These are phyloP conservation scores for Dactylellina leptospora DNA, from an alignment of 2,329 filamentous ascomycete species.

Conservation along the genomic window DNA sequence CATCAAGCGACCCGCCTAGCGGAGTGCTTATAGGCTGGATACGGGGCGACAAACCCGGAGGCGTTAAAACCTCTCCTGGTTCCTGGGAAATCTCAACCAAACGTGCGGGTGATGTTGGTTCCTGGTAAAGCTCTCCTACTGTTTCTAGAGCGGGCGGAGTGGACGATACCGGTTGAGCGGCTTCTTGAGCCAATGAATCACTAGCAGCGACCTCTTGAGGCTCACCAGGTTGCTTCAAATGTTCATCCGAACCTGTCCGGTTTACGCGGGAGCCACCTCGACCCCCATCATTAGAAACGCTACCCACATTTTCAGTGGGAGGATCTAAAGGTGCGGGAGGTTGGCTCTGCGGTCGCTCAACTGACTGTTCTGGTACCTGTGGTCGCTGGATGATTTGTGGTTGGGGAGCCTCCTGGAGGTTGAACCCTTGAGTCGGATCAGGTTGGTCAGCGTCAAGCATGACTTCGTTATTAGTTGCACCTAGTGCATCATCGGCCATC, in stretches of 20 bases:
- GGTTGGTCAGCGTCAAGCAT: constrained; percentile 42
- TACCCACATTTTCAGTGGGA: background rate
- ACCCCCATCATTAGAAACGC: background rate
- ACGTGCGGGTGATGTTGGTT: background rate
- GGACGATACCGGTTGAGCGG: constrained; percentile 5
- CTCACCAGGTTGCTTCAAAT: background rate
- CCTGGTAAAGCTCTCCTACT: background rate
- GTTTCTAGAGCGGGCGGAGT: too few relatives aligned
- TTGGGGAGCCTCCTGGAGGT: constrained; percentile 12
- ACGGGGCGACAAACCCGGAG: background rate
- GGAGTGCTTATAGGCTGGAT: constrained; percentile 17
- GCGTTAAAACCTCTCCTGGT: background rate
- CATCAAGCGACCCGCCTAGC: background rate
- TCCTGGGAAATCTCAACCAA: background rate
- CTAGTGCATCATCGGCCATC: constrained; percentile 47
- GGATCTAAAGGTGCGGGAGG: background rate
- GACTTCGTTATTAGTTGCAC: constrained; percentile 36
- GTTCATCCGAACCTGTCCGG: too few relatives aligned
- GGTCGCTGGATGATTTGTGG: background rate
- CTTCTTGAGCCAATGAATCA: background rate
- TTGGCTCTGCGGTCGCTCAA: constrained; percentile 2
- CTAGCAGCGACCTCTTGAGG: background rate
- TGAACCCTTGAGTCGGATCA: constrained; percentile 7
- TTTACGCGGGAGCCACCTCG: background rate
- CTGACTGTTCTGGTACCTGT: background rate